Evolutionary conservation across 2,329 filamentous ascomycete species (phyloP).

Genomic region (Alternaria atra): DNA sequence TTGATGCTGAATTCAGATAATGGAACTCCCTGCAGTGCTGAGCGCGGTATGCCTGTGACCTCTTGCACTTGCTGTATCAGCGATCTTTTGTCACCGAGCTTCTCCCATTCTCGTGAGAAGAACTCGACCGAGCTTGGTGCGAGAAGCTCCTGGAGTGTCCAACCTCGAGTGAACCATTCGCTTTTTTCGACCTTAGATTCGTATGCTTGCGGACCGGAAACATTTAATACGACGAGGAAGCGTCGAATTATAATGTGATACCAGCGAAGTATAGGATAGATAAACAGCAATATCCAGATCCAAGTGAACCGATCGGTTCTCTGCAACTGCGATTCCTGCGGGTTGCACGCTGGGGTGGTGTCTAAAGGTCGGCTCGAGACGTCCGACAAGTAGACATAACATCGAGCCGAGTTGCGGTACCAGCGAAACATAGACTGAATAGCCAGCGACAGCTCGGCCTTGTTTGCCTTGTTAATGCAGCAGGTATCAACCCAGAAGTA

Average conservation of each 20-base stretch:
- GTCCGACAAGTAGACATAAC: constrained; percentile 6
- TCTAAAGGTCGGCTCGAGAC: not conserved
- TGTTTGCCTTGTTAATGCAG: not conserved
- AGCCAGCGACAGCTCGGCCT: not conserved
- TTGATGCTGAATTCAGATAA: constrained; percentile 15
- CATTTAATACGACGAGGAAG: too few relatives aligned
- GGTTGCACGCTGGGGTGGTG: too few relatives aligned
- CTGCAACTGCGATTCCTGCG: too few relatives aligned
- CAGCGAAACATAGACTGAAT: constrained; percentile 6
- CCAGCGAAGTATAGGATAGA: too few relatives aligned
- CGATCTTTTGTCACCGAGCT: constrained; percentile 17
- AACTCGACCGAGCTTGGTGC: constrained; percentile 25
- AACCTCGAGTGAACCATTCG: constrained; percentile 4
- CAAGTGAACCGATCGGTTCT: too few relatives aligned
- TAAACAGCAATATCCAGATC: too few relatives aligned
- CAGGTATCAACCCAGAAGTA: constrained; percentile 13
- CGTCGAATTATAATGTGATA: too few relatives aligned
- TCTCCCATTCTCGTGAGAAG: constrained; percentile 17
- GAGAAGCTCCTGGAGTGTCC: constrained; percentile 20
- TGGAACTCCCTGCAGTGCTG: constrained; percentile 11
- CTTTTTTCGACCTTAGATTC: too few relatives aligned
- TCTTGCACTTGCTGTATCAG: constrained; percentile 10
- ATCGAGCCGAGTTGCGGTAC: not conserved
- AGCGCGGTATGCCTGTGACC: constrained; percentile 13
- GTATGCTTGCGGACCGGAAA: too few relatives aligned